Evolutionary conservation across 495 filamentous ascomycete genomes (phyloP), one percentile per base, ranked within the genome.

Genomic region (Penicillium dipodomyicola): DNA sequence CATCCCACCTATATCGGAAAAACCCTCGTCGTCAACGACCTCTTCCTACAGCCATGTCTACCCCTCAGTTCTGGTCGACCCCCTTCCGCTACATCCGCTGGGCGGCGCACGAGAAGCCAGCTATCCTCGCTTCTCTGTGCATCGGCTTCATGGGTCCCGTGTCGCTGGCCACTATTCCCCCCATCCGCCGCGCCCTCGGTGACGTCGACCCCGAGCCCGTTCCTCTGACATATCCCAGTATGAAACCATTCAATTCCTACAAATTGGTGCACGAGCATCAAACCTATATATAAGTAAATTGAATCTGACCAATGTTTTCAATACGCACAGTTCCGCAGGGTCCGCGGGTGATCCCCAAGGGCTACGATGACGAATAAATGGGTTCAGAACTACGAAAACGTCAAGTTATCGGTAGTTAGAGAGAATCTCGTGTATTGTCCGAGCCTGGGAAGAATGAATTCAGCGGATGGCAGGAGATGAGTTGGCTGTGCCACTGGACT

Each of bases 181-280:
- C 90, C 39, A 73, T 89, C 63, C 77, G 90, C 60, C 77, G 74
- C 30, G 71, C 65, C 15, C 72, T 96, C 29, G 91, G 91, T 41
- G 89, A 94, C 73, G 74, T 80, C 62, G 79, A 85, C 41, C 79
- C 85, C 25, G 72, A 84, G 64, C 81, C 78, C 41, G 84, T 97
- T 58, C 94, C 94, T 12, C 64, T 89, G 72, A 93, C 91, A 65
- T 98, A 97, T 80, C 94, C 94, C 48, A 80, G 94, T 98, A 83
- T 72, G 89, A 32, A 49, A 12, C 44, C 44, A 6, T 25, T 49
- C 43, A 20, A 10, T 15, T 14, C 15, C 39, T 11, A 20, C 20
- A 32, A 23, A 12, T 23, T 12, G 33, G 17, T 14, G 25, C 14
- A 52, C 4, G 2, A 40, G 9, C 25, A 60, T 45, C 17, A 47